Conservation (phyloP, 768 basidiomycete species). For the Kwoniella dendrophila region DNA sequence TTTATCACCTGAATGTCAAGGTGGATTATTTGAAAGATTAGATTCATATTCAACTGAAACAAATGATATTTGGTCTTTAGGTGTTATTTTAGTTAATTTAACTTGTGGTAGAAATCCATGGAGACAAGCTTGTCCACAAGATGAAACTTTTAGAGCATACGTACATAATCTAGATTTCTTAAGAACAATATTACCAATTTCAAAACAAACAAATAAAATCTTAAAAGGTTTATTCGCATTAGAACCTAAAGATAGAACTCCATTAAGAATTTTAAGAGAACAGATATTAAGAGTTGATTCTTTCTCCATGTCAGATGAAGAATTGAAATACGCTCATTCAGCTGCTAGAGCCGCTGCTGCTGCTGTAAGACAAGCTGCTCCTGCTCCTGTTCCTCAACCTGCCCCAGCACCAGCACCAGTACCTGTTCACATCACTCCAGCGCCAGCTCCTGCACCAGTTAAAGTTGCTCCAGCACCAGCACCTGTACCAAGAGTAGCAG, state of each 20-base stretch:
- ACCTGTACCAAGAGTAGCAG: neutral
- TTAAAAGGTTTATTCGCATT: slow-evolving; percentile 73
- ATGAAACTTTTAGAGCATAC: slow-evolving; percentile 79
- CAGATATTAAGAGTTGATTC: slow-evolving; percentile 64
- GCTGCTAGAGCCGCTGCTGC: slow-evolving; percentile 50
- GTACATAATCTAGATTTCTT: slow-evolving; percentile 69
- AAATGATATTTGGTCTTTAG: slow-evolving; percentile 89
- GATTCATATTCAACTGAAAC: slow-evolving; percentile 69
- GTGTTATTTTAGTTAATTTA: slow-evolving; percentile 76
- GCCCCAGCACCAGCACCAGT: slow-evolving; percentile 14
- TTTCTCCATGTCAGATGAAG: slow-evolving; percentile 66
- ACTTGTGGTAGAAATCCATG: slow-evolving; percentile 77
- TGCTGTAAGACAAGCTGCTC: slow-evolving; percentile 32
- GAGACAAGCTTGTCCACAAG: slow-evolving; percentile 66
- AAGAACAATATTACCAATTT: slow-evolving; percentile 71
- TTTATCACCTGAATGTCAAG: slow-evolving; percentile 79
- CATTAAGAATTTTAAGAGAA: slow-evolving; percentile 65
- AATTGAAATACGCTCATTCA: slow-evolving; percentile 56
- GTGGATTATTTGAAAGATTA: slow-evolving; percentile 60
- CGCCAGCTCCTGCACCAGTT: neutral
- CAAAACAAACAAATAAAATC: slow-evolving; percentile 65
- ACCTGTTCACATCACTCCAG: neutral
- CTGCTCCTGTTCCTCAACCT: slow-evolving; percentile 15
- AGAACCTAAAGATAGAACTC: slow-evolving; percentile 66
- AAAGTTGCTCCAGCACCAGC: slow-evolving; percentile 1